Base-by-base conservation (phyloP, 2,329 filamentous ascomycete genomes). In the Colletotrichum ledebouriae region DNA sequence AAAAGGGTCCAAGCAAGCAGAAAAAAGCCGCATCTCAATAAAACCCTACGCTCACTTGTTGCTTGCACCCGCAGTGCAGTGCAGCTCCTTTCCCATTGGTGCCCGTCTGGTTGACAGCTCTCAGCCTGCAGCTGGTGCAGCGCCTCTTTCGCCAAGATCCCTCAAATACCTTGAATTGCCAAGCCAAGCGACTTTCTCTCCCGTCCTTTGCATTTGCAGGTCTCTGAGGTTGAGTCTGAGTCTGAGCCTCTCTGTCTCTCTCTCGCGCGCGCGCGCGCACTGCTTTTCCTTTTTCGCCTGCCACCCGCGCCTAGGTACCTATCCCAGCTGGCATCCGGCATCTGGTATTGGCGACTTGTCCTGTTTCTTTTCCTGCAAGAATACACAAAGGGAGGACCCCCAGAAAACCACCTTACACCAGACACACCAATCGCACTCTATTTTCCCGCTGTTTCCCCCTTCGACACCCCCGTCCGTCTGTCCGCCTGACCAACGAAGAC, bases 381-480 rank as follows among this genome's bases (percentile, higher is more conserved):
- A 58, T 59, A 57, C 56, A 50, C 58, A 62, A 59, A 50, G 56
- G 53, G 41, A 65, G 46, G 25, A 52, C 39, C 65, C 55, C 65
- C 49, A 15, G 59, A 68, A 68, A 65, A 59, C 34, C 61, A 68
- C 65, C 61, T 68, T 68, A 50, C 22, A 39, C 65, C 33, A 68
- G 33, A 68, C 60, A 64, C 65, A 47, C 60, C 60, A 65, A 64
- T 59, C 52, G 55, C 60, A 59, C 52, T 46, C 33, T 63, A 34
- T 59, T 63, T 44, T 67, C 42, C 34, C 37, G 12, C 46, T 52
- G 58, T 56, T 33, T 62, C 25, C 25, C 29, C 34, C 33, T 9
- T 46, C 42, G 22, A 34, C 17, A 50, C 12, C 41, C 42, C 56
- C 29, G 49, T 53, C 59, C 34, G 29, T 63, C 39, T 46, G 50